phyloP scores from a whole-genome alignment of 2,329 filamentous ascomycete genomes.

The Diaporthe amygdali region DNA sequence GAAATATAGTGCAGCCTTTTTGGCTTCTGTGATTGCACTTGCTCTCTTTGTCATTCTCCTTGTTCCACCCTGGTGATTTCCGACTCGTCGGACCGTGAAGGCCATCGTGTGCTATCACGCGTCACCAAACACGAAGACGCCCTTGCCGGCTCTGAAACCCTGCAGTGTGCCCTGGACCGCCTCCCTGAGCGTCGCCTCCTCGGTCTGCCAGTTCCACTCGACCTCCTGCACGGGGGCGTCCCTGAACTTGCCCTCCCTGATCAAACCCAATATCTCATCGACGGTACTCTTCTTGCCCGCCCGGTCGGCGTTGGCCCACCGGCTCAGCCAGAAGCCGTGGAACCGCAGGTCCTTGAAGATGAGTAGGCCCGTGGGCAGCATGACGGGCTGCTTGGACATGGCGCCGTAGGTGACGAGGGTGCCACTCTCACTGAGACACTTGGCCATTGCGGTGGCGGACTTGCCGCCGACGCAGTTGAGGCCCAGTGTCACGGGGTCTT shows the following conservation, averaged over 20 bases:
- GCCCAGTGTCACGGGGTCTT: slow-evolving; percentile 76
- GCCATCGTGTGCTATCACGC: slow-evolving; percentile 42
- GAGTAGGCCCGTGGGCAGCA: slow-evolving; percentile 79
- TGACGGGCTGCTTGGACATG: slow-evolving; percentile 88
- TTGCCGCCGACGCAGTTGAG: slow-evolving; percentile 96
- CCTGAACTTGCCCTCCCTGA: slow-evolving; percentile 76
- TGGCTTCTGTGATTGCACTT: neutral
- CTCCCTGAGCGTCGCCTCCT: slow-evolving; percentile 68
- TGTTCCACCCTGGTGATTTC: neutral
- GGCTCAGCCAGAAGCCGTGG: slow-evolving; percentile 93
- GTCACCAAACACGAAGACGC: slow-evolving; percentile 81
- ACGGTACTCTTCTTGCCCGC: slow-evolving; percentile 79
- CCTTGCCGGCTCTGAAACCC: slow-evolving; percentile 87
- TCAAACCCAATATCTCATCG: slow-evolving; percentile 81
- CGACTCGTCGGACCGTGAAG: neutral
- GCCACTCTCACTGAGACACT: slow-evolving; percentile 70
- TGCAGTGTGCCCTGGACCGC: slow-evolving; percentile 84
- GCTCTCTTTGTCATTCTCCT: neutral
- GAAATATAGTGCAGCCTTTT: neutral
- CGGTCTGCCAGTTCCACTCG: slow-evolving; percentile 82
- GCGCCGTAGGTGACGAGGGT: slow-evolving; percentile 93
- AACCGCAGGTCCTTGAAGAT: slow-evolving; percentile 95
- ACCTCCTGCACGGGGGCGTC: slow-evolving; percentile 85
- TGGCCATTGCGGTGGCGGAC: slow-evolving; percentile 78
- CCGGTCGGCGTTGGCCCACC: slow-evolving; percentile 80